These are phyloP conservation scores for Stygiomarasmius scandens DNA, from an alignment of 1,284 basidiomycete genomes.

Conservation along the genomic window DNA sequence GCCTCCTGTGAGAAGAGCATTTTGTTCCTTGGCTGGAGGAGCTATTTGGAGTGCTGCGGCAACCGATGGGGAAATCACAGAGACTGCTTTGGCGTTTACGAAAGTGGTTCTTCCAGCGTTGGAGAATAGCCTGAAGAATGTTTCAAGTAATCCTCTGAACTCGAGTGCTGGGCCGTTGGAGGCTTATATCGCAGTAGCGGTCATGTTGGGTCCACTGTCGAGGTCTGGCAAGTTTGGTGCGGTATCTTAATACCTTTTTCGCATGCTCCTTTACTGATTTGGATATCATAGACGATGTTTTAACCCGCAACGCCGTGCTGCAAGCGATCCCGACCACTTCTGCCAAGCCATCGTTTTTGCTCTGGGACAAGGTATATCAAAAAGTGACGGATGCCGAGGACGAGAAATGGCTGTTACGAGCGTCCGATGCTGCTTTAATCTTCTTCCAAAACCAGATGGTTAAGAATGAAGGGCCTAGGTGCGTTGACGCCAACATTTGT, in stretches of 20 bases:
- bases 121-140: slow-evolving; percentile 71
- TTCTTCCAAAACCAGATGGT: slow-evolving; percentile 55
- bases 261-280: slow-evolving; percentile 4
- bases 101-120: slow-evolving; percentile 60
- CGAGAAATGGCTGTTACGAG: slow-evolving; percentile 79
- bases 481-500: slow-evolving; percentile 16
- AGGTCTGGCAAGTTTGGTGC: slow-evolving; percentile 56
- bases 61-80: slow-evolving; percentile 33
- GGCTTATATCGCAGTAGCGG: slow-evolving; percentile 77
- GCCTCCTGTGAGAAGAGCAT: slow-evolving; percentile 51
- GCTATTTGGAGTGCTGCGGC: slow-evolving; percentile 43
- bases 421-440: slow-evolving; percentile 54
- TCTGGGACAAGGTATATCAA: slow-evolving; percentile 86
- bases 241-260: slow-evolving; percentile 16
- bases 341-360: slow-evolving; percentile 80
- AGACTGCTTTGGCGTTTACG: slow-evolving; percentile 50
- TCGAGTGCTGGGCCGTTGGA: slow-evolving; percentile 72
- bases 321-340: slow-evolving; percentile 47
- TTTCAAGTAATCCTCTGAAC: slow-evolving; percentile 59
- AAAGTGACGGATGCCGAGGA: slow-evolving; percentile 70
- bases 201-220: slow-evolving; percentile 66
- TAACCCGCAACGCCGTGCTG: slow-evolving; percentile 43
- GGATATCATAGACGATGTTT: slow-evolving; percentile 25
- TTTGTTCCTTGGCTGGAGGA: slow-evolving; percentile 55
- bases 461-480: slow-evolving; percentile 65